A percentile compares a stretch with the other conserved stretches of the same genome.
These are phyloP conservation scores for Gentiana straminea DNA, from an alignment of 257 asterid species.

Conservation along the genomic window DNA sequence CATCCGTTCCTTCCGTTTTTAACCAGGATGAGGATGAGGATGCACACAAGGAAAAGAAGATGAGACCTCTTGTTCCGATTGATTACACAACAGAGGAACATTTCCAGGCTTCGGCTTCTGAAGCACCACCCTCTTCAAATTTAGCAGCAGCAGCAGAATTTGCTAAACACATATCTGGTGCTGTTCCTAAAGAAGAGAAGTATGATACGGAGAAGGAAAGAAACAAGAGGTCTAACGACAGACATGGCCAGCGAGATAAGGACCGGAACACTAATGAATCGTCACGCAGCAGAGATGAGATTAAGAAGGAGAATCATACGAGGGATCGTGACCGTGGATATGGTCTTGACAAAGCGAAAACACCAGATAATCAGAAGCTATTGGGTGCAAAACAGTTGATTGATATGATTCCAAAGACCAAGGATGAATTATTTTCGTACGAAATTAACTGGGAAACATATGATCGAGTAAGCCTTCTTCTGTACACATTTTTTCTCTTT, in stretches of 20 bases:
- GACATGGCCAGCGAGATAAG: constrained; percentile 67
- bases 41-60: constrained; percentile 83
- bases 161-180: constrained; percentile 53
- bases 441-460: constrained; percentile 79
- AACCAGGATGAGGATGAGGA: constrained; percentile 93
- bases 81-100: constrained; percentile 92
- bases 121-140: constrained; percentile 41
- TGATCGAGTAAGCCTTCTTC: constrained; percentile 51
- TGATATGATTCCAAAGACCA: constrained; percentile 94
- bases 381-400: constrained; percentile 93
- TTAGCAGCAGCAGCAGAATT: constrained; percentile 57
- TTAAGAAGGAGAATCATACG: constrained; percentile 45
- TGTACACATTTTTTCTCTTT: not conserved
- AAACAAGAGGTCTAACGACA: constrained; percentile 61
- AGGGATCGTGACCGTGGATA: constrained; percentile 38
- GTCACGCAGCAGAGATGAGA: constrained; percentile 40
- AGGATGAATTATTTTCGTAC: constrained; percentile 83
- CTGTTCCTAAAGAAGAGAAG: constrained; percentile 58
- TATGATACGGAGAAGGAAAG: constrained; percentile 56
- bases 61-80: constrained; percentile 97
- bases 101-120: constrained; percentile 41
- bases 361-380: constrained; percentile 73
- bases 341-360: constrained; percentile 36
- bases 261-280: constrained; percentile 53
- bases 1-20: constrained; percentile 88